Base-by-base conservation (phyloP, 2,329 filamentous ascomycete genomes). In the Thielaviopsis ethacetica region DNA sequence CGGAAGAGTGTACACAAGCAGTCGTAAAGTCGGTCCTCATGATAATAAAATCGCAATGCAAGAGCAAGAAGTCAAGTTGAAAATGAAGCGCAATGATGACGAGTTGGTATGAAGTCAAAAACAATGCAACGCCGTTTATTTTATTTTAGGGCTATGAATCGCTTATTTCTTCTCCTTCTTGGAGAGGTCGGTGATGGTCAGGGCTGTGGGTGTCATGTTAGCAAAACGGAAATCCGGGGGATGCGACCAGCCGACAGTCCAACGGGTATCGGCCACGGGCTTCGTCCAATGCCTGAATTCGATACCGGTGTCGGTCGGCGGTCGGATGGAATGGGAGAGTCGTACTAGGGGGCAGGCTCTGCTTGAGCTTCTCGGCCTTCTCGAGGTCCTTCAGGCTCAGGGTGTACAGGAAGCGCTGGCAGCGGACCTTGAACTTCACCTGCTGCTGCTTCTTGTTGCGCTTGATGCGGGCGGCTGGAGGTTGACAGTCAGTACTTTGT, bases 401-500 rank as follows among this genome's bases (percentile, higher is more conserved):
- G 68, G 93, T 96, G 87, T 98, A 98, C 68, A 98, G 82, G 82
- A 93, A 85, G 72, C 85, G 84, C 75, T 88, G 82, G 86, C 93
- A 97, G 76, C 93, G 89, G 83, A 98, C 91, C 89, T 98, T 98
- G 90, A 98, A 97, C 87, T 98, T 98, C 85, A 93, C 91, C 82
- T 91, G 85, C 74, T 85, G 82, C 72, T 80, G 79, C 79, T 86
- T 85, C 77, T 84, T 86, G 84, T 85, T 95, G 83, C 94, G 93
- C 90, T 97, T 91, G 82, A 91, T 89, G 75, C 87, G 85, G 72
- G 87, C 87, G 76, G 87, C 87, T 91, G 69, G 56, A 41, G 26
- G 15, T 21, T 15, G 38, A 52, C 41, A 49, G 54, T 62, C 30
- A 59, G 53, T 57, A 54, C 13, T 56, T 44, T 12, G n/a, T 27